Percentiles rank a stretch among this genome's conserved stretches.
phyloP scores from a whole-genome alignment of 176 grass and related monocot genomes.

The Aegilops speltoides region DNA sequence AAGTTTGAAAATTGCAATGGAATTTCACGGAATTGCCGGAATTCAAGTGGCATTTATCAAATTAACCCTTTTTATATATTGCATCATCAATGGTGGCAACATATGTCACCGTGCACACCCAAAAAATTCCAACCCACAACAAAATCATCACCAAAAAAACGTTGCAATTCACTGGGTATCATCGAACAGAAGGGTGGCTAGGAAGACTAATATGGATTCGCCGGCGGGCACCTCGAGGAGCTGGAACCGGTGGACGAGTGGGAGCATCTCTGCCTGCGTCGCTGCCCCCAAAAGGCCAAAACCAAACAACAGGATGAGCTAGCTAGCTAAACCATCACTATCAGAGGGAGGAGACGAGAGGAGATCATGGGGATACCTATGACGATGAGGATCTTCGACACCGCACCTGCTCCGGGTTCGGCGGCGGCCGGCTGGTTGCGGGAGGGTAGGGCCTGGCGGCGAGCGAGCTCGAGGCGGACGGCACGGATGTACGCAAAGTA shows the following conservation, averaged over 20 bases:
- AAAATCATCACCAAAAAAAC: no score
- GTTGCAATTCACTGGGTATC: no score
- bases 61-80: no score
- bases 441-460: constrained; percentile 32
- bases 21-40: no score
- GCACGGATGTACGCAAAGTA: background rate
- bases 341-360: background rate
- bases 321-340: no score
- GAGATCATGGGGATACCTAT: constrained; percentile 43
- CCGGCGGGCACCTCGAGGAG: constrained; percentile 41
- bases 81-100: no score
- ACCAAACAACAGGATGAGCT: background rate
- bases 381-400: constrained; percentile 70
- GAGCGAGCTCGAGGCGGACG: constrained; percentile 13
- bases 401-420: background rate
- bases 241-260: constrained; percentile 61
- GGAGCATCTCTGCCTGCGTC: constrained; percentile 81
- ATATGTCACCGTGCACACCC: no score
- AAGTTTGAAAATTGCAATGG: no score
- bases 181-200: no score
- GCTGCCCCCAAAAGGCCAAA: constrained; percentile 33
- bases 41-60: no score
- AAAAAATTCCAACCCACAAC: no score
- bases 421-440: constrained; percentile 2
- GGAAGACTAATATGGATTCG: constrained; percentile 45